Base-by-base conservation (phyloP, 768 basidiomycete species). In the Lentinus tigrinus region DNA sequence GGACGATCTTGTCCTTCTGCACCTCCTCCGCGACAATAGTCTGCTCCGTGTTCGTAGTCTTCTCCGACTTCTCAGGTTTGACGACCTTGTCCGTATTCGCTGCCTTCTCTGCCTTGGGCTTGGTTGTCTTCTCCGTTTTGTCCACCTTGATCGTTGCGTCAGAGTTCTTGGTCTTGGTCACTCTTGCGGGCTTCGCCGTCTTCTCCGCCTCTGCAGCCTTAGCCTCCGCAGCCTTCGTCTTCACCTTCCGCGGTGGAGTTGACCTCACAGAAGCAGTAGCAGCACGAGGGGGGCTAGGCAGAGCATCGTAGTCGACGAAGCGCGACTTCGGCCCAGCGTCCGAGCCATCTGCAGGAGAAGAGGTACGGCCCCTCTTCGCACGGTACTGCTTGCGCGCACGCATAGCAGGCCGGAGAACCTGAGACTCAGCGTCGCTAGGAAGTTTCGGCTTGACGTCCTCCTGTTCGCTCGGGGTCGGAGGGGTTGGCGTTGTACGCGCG, bases 251-350 rank as follows among this genome's bases (percentile, higher is more conserved):
- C 3, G 53, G 31, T 3, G 50, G 40, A 2, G 53, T 49, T 6
- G 42, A 11, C 38, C 23, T 23, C 16, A 4, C 26, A 31, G 31
- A 31, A 31, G 37, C 21, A 16, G 27, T 21, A 43, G 53, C 23
- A 23, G 59, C 19, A 40, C 27, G 49, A 11, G 59, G 54, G 27
- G 59, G 54, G 9, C 63, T 63, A 24, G 74, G 72, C 46, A 72
- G 66, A 47, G 71, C 70, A 46, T 77, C 74, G 38, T 70, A 72
- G 54, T 76, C 69, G 36, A 73, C 54, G 19, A 34, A 42, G 5
- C 10, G 26, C 28, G 5, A 21, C 46, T 34, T 39, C n/a, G 9
- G 5, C 14, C 16, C 8, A 8, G 11, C 7, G 2, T 28, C 47
- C 52, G 38, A 52, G 17, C 52, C 31, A 14, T 55, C 54, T 3